Evolutionary conservation across 1,284 basidiomycete species (phyloP).

Genomic region (Stygiomarasmius scandens): DNA sequence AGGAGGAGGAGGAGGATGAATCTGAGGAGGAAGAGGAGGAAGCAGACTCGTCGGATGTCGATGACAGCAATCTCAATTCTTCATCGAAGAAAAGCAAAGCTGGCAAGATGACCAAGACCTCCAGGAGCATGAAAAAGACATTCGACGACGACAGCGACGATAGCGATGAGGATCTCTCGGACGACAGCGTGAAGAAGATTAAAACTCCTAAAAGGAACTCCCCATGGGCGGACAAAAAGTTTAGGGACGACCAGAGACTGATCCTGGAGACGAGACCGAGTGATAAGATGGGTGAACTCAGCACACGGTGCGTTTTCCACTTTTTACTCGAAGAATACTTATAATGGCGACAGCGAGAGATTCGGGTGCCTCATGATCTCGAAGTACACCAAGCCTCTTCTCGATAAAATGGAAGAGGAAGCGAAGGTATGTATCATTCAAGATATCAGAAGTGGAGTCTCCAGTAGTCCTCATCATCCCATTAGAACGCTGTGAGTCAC

Average conservation of each 20-base stretch:
- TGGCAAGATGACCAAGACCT: no score
- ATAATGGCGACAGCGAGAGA: conserved; percentile 17
- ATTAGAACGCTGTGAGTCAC: conserved; percentile 15
- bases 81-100: no score
- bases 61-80: no score
- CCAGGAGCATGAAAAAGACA: no score
- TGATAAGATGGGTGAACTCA: background rate
- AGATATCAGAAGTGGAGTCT: background rate
- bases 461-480: background rate
- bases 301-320: background rate
- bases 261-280: conserved; percentile 1
- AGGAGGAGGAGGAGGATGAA: no score
- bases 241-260: background rate
- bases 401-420: conserved; percentile 18
- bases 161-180: no score
- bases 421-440: conserved; percentile 5
- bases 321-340: background rate
- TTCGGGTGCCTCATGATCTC: conserved; percentile 25
- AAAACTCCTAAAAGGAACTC: background rate
- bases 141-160: background rate
- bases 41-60: no score
- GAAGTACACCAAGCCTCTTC: conserved; percentile 17
- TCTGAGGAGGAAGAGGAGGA: no score
- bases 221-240: no score
- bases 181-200: background rate